Base-by-base conservation (phyloP, 495 filamentous ascomycete species). In the Aspergillus sparsus region DNA sequence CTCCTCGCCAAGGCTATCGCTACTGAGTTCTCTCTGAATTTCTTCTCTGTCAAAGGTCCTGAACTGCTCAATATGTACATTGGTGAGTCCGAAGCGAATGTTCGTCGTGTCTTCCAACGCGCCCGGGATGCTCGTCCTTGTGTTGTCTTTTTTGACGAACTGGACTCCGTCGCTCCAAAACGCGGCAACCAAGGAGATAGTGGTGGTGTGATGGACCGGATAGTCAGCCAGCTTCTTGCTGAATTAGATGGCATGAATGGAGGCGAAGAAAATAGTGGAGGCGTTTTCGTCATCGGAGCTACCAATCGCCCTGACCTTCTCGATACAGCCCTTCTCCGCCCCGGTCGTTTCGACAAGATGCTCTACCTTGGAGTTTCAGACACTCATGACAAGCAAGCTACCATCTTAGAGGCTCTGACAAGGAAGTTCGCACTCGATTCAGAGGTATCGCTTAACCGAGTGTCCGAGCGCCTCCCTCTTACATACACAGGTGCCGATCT, bases 1-100 rank as follows among this genome's bases (percentile, higher is more conserved):
- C 77, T 99, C 21, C 84, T 99, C 32, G 94, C 94, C 36, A 98
- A 98, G 77, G 94, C 94, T 41, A 98, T 99, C 67, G 94, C 94
- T 1, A 98, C 95, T 0, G 94, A 98, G 66, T 98, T 97, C 79
- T 95, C 90, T 52, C 83, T 99, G 68, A 99, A 99, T 64, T 99
- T 99, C 82, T 98, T 99, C 84, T 92, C 87, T 52, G 91, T 99
- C 74, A 99, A 99, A 74, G 94, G 94, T 2, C 94, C 94, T 1
- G 94, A 98, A 75, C 73, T 98, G 66, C 85, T 98, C 15, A 98
- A 98, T 68, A 98, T 98, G 94, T 98, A 98, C 68, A 98, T 98
- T 70, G 94, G 94, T 74, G 94, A 98, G 73, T 96, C 92, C 8
- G 94, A 98, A 79, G 95, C 95, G 49, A 98, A 98, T 67, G 94